These are phyloP conservation scores for Talaromyces pinophilus DNA, from an alignment of 2,329 filamentous ascomycete species.

Conservation along the genomic window DNA sequence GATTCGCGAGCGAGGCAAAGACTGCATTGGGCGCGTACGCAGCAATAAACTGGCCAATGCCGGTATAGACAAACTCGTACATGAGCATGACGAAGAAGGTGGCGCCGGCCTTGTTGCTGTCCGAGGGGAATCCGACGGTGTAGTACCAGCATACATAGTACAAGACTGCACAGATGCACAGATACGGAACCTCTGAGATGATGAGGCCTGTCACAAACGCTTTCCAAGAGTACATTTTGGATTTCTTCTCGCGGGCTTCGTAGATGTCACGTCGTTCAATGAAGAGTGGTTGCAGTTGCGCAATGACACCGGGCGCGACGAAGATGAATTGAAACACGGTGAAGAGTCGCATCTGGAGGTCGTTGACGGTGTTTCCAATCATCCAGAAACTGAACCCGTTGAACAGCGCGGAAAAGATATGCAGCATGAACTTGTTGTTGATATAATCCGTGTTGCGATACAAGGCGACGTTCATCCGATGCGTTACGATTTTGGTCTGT, in stretches of 20 bases:
- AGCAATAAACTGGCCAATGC: conserved; percentile 76
- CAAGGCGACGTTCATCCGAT: conserved; percentile 65
- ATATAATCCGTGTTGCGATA: conserved; percentile 69
- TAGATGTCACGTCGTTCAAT: conserved; percentile 70
- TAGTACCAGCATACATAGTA: conserved; percentile 75
- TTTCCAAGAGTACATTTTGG: conserved; percentile 69
- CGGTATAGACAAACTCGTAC: conserved; percentile 70
- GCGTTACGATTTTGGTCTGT: conserved; percentile 66
- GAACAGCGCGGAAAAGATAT: conserved; percentile 53
- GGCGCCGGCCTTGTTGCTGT: conserved; percentile 46
- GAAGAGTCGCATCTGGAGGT: conserved; percentile 74
- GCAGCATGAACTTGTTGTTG: conserved; percentile 63
- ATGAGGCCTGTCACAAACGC: conserved; percentile 69
- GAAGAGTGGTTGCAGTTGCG: conserved; percentile 64
- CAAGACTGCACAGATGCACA: conserved; percentile 61
- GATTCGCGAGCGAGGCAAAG: conserved; percentile 73
- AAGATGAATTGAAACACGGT: conserved; percentile 65
- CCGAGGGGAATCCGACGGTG: conserved; percentile 64
- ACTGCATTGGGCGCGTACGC: conserved; percentile 68
- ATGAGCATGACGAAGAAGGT: conserved; percentile 72
- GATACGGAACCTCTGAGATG: conserved; percentile 66
- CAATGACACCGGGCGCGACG: conserved; percentile 48
- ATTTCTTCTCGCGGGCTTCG: conserved; percentile 65
- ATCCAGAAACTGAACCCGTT: conserved; percentile 65
- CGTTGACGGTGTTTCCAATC: conserved; percentile 62